A percentile compares a stretch with the other conserved stretches of the same genome.
These are phyloP conservation scores for Stephania cephalantha DNA, from an alignment of 164 flowering plant genomes.

Conservation along the genomic window DNA sequence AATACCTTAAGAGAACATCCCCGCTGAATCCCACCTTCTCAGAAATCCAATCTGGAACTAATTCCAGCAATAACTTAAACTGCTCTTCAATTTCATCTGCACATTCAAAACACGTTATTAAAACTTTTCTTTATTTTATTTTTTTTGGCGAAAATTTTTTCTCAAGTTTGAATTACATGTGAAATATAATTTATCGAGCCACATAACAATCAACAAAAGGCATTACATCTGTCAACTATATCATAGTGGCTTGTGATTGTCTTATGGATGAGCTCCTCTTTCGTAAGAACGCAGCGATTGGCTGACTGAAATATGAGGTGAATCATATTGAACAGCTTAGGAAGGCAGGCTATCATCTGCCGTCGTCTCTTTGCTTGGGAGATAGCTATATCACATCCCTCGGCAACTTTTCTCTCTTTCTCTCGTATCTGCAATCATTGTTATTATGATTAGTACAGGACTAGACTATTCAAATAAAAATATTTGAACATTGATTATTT, in stretches of 20 bases:
- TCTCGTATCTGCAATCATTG: slow-evolving; percentile 50
- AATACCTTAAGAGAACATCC: slow-evolving; percentile 49
- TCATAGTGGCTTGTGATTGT: slow-evolving; percentile 40
- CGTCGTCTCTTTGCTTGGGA: slow-evolving; percentile 61
- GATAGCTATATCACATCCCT: slow-evolving; percentile 60
- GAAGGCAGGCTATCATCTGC: slow-evolving; percentile 54
- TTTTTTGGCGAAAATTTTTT: background rate
- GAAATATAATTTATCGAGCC: background rate
- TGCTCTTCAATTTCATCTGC: slow-evolving; percentile 76
- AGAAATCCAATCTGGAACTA: slow-evolving; percentile 70
- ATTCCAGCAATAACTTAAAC: slow-evolving; percentile 49
- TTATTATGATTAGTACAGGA: background rate
- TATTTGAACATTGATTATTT: background rate
- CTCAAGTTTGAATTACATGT: slow-evolving; percentile 5
- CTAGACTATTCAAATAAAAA: background rate
- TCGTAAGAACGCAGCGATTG: slow-evolving; percentile 55
- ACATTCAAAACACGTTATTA: slow-evolving; percentile 3
- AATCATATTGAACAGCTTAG: slow-evolving; percentile 64
- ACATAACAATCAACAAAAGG: background rate
- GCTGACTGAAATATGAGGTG: slow-evolving; percentile 54
- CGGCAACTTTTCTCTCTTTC: slow-evolving; percentile 44
- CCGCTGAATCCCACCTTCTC: slow-evolving; percentile 48
- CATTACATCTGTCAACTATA: slow-evolving; percentile 60
- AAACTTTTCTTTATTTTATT: slow-evolving; percentile 1
- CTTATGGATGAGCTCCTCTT: slow-evolving; percentile 65